Evolutionary conservation across 257 asterid species (phyloP).

Genomic region (Plantago elongata): DNA sequence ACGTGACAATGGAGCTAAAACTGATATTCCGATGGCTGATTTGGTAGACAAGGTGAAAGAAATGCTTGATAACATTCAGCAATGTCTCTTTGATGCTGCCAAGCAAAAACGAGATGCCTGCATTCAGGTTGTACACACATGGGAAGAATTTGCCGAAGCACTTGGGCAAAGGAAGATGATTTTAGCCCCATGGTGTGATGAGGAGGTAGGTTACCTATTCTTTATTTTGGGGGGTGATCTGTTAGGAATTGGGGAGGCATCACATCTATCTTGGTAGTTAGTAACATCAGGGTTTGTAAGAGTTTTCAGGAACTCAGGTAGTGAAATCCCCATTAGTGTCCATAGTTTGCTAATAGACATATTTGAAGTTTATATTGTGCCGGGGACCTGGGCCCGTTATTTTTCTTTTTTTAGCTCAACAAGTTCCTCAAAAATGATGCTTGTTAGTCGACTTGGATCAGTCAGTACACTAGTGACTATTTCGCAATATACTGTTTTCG

Average conservation of each 20-base stretch:
- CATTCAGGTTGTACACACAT: slow-evolving; percentile 57
- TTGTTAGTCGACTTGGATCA: too few relatives aligned
- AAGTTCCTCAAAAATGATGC: too few relatives aligned
- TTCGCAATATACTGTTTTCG: too few relatives aligned
- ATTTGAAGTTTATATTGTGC: too few relatives aligned
- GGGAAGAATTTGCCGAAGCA: slow-evolving; percentile 84
- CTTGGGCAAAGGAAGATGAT: slow-evolving; percentile 76
- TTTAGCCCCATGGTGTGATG: slow-evolving; percentile 94
- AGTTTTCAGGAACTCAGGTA: not conserved
- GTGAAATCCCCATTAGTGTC: not conserved
- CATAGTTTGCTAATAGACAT: too few relatives aligned
- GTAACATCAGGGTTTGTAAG: not conserved
- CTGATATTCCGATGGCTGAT: slow-evolving; percentile 64
- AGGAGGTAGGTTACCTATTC: slow-evolving; percentile 49
- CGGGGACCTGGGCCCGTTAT: too few relatives aligned
- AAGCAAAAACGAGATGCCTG: slow-evolving; percentile 72
- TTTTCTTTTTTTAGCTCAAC: too few relatives aligned
- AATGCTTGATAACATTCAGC: slow-evolving; percentile 56
- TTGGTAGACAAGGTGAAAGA: slow-evolving; percentile 47
- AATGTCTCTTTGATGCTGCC: slow-evolving; percentile 64
- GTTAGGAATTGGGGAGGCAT: not conserved
- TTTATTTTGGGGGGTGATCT: not conserved
- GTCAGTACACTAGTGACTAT: too few relatives aligned
- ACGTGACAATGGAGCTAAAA: slow-evolving; percentile 71
- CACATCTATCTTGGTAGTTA: not conserved